A percentile compares a stretch with the other conserved stretches of the same genome.
phyloP scores from a whole-genome alignment of 2,329 filamentous ascomycete genomes.

The Sphaerulina musiva region DNA sequence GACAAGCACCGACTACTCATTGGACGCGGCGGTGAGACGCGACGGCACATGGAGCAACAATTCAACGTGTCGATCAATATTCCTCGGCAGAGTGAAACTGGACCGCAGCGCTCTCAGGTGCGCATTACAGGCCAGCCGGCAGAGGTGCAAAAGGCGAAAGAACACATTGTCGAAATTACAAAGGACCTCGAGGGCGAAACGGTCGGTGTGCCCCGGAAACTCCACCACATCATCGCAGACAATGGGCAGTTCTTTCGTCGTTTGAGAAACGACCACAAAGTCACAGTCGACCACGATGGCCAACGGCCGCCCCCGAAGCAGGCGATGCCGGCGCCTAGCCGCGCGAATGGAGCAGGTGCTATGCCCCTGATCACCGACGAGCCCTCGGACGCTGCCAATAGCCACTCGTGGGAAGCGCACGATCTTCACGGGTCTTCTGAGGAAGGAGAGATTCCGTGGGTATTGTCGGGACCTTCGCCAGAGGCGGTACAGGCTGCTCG shows the following conservation, averaged over 20 bases:
- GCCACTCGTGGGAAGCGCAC: conserved; percentile 78
- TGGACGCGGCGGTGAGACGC: conserved; percentile 80
- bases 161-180: conserved; percentile 69
- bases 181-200: conserved; percentile 87
- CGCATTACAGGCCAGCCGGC: conserved; percentile 75
- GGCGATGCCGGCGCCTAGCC: conserved; percentile 40
- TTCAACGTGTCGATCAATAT: conserved; percentile 86
- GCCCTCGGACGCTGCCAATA: conserved; percentile 49
- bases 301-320: conserved; percentile 68
- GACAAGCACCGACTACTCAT: conserved; percentile 90
- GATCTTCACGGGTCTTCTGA: conserved; percentile 67
- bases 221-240: conserved; percentile 80
- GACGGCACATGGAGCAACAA: conserved; percentile 75
- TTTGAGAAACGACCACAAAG: conserved; percentile 75
- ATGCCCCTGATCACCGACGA: conserved; percentile 94
- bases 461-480: conserved; percentile 64
- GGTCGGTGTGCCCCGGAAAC: conserved; percentile 69
- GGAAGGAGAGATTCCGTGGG: conserved; percentile 67
- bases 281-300: conserved; percentile 86
- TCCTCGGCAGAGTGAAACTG: conserved; percentile 63
- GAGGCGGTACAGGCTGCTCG: conserved; percentile 80
- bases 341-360: conserved; percentile 50
- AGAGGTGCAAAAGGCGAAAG: conserved; percentile 78
- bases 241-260: conserved; percentile 91
- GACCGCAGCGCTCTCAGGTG: conserved; percentile 73